Conservation (phyloP, 129 eudicot species). For the Chrysanthemum lavandulifolium region DNA sequence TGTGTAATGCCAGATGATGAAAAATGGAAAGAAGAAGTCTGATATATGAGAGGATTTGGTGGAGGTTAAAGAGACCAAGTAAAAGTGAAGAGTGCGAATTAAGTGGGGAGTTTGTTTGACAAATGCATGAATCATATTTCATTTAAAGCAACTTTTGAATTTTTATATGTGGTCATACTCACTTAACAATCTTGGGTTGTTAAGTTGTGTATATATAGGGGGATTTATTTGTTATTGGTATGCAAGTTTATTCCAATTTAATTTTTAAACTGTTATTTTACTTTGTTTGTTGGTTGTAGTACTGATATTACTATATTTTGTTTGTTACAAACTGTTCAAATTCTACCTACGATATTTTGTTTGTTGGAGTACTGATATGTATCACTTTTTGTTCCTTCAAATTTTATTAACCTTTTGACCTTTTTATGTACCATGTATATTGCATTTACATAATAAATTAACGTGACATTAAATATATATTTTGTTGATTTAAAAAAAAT, state of each 20-base stretch:
- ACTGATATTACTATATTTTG: too few species aligned
- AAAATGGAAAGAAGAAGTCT: constrained; percentile 1
- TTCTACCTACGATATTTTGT: too few species aligned
- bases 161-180: constrained; percentile 22
- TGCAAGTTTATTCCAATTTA: neutral
- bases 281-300: neutral
- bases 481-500: too few species aligned
- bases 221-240: neutral
- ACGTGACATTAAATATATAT: too few species aligned
- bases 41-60: constrained; percentile 43
- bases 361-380: too few species aligned
- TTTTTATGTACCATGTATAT: too few species aligned
- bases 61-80: constrained; percentile 54
- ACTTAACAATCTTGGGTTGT: constrained; percentile 10
- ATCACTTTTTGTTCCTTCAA: too few species aligned
- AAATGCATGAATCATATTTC: constrained; percentile 12
- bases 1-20: neutral
- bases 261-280: neutral
- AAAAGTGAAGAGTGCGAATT: constrained; percentile 41
- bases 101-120: constrained; percentile 42
- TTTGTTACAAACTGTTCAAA: too few species aligned
- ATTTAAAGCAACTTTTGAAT: constrained; percentile 8
- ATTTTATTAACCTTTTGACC: too few species aligned
- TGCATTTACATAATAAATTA: too few species aligned
- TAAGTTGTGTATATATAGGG: too few species aligned